Conservation (phyloP, 2,329 filamentous ascomycete species). For the Ascochyta fabae region DNA sequence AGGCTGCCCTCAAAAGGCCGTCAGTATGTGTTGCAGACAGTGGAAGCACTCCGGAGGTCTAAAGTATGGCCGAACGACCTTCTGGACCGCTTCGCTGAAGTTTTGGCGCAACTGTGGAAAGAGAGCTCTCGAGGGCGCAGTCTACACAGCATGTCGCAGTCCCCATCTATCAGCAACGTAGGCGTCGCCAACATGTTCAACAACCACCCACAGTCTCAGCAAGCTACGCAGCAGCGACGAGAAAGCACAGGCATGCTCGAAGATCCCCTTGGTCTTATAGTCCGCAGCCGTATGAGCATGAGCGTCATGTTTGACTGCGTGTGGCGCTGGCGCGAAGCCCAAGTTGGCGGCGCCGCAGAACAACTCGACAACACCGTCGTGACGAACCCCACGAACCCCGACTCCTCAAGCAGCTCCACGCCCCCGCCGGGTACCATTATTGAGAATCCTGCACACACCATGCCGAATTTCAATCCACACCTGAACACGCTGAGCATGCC, state of each 20-base stretch:
- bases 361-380: slow-evolving; percentile 70
- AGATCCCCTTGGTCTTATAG: slow-evolving; percentile 77
- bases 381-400: slow-evolving; percentile 86
- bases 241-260: slow-evolving; percentile 57
- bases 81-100: slow-evolving; percentile 78
- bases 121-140: slow-evolving; percentile 52
- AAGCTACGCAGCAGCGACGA: slow-evolving; percentile 34
- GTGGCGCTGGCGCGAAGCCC: slow-evolving; percentile 81
- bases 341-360: slow-evolving; percentile 53
- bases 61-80: slow-evolving; percentile 81
- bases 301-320: slow-evolving; percentile 84
- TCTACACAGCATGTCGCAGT: slow-evolving; percentile 47
- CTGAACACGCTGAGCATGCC: slow-evolving; percentile 51
- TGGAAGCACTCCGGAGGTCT: slow-evolving; percentile 72
- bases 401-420: slow-evolving; percentile 70
- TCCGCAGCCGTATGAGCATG: slow-evolving; percentile 85
- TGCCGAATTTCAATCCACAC: slow-evolving; percentile 48
- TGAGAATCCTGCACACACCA: slow-evolving; percentile 42
- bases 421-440: slow-evolving; percentile 56
- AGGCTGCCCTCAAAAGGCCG: slow-evolving; percentile 69
- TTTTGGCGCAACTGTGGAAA: slow-evolving; percentile 90
- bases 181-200: slow-evolving; percentile 45
- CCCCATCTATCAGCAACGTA: slow-evolving; percentile 43
- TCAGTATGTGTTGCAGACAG: slow-evolving; percentile 72
- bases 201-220: slow-evolving; percentile 31